These are phyloP conservation scores for Phytophthora citricola DNA, from an alignment of 352 stramenopile species.

Conservation along the genomic window DNA sequence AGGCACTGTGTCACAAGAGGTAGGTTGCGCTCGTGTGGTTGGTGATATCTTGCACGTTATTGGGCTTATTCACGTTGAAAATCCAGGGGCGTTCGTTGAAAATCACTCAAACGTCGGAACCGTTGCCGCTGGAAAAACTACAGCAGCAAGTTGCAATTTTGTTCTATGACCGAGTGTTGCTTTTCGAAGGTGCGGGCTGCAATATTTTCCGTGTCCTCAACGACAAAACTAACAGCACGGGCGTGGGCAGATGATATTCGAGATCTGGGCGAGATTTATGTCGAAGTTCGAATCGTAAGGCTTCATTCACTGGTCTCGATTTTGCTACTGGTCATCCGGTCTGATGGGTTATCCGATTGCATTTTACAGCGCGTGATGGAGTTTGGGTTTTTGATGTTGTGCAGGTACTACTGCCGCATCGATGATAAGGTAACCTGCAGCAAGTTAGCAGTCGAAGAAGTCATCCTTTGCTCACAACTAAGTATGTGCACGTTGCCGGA, in stretches of 20 bases:
- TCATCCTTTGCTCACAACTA: background rate
- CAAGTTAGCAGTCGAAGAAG: background rate
- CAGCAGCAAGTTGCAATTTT: constrained; percentile 58
- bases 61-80: background rate
- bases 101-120: constrained; percentile 33
- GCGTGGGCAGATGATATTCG: constrained; percentile 61
- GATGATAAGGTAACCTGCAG: constrained; percentile 54
- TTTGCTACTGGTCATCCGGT: background rate
- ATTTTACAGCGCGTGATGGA: constrained; percentile 57
- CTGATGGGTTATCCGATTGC: background rate
- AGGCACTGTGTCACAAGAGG: constrained; percentile 38
- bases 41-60: background rate
- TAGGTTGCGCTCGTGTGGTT: background rate
- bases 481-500: background rate
- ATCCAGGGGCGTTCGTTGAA: constrained; percentile 10
- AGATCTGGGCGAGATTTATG: constrained; percentile 68
- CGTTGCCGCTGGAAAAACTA: constrained; percentile 59
- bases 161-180: constrained; percentile 62
- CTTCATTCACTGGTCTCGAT: background rate
- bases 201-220: background rate
- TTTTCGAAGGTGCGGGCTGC: constrained; percentile 60
- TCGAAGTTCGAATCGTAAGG: constrained; percentile 64
- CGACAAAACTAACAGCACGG: background rate
- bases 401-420: constrained; percentile 67
- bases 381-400: constrained; percentile 72